Evolutionary conservation across 192 early-diverging fungal species (phyloP), one percentile per base, ranked within the genome.

Genomic region (Fimicolochytrium jonesii): DNA sequence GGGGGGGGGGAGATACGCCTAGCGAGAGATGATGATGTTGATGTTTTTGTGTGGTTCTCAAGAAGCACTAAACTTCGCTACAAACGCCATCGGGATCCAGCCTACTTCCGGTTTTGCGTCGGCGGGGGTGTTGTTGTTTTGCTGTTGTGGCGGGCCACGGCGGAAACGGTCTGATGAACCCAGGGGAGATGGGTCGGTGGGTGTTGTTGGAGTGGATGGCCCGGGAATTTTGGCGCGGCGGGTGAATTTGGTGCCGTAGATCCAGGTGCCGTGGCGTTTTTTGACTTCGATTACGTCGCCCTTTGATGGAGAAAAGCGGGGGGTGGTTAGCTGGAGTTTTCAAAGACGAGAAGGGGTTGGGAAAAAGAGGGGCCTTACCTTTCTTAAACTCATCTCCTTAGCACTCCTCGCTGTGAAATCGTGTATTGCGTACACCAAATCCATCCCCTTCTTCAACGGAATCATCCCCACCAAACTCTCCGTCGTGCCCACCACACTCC

Each of bases 81-180:
- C 70, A 70, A 76, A 76, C 28, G 75, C 72, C 41, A 69, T 58
- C 20, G 75, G 75, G 32, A 76, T 72, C 75, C 75, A 76, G 15
- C 75, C 75, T 29, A 70, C 56, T 29, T 67, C 69, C 15, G 42
- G 48, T 35, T 59, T 63, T 17, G 18, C 26, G 22, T 26, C 56
- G 7, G 30, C 20, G 28, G 45, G 26, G 4, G 6, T 34, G 13
- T 42, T 54, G 4, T 47, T 48, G 13, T 39, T n/a, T 11, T 0
- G 10, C 20, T 48, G 30, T 49, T 66, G 64, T 13, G 64, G 64
- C 5, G 48, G 41, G 0, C 64, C 64, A 22, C 64, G 53, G 17
- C 64, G 64, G 46, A 66, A 66, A 10, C 64, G 53, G 43, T 66
- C 64, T 13, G 4, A 17, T 7, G 47, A 45, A 0, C 33, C 25